Conservation (phyloP, 805 yeast species). For the Maudiozyma turicensis region DNA sequence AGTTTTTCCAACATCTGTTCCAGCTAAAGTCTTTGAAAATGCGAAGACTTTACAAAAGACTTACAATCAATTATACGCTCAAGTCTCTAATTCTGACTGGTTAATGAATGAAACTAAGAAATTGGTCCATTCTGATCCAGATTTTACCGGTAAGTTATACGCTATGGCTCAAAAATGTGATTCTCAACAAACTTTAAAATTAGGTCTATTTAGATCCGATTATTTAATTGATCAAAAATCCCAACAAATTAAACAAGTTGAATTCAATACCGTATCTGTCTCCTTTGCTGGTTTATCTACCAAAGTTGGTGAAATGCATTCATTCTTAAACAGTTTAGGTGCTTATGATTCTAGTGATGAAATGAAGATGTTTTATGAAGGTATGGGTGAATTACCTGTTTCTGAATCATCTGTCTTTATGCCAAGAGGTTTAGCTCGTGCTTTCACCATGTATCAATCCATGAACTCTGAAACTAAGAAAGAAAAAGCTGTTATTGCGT, state of each 20-base stretch:
- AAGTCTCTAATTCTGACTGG: constrained; percentile 57
- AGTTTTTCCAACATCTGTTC: constrained; percentile 82
- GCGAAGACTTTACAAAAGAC: constrained; percentile 57
- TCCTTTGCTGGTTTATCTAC: constrained; percentile 88
- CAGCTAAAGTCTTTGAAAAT: constrained; percentile 51
- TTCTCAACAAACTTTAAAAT: constrained; percentile 53
- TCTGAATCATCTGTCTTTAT: constrained; percentile 46
- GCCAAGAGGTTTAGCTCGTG: constrained; percentile 9
- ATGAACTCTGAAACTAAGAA: constrained; percentile 55
- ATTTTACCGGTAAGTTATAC: constrained; percentile 76
- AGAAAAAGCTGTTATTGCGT: constrained; percentile 46
- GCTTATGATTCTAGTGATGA: constrained; percentile 35
- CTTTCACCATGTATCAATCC: constrained; percentile 30
- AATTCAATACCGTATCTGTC: constrained; percentile 91
- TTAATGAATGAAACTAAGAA: constrained; percentile 44
- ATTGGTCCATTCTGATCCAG: constrained; percentile 50
- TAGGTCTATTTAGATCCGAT: constrained; percentile 86
- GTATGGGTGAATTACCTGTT: constrained; percentile 38
- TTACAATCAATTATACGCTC: constrained; percentile 69
- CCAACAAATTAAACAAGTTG: constrained; percentile 74
- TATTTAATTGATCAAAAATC: constrained; percentile 54
- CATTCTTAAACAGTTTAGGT: constrained; percentile 51
- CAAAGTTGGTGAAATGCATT: constrained; percentile 69
- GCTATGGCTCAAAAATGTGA: constrained; percentile 28
- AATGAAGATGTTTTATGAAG: constrained; percentile 33